These are phyloP conservation scores for Ceratobasidium sp. DNA, from an alignment of 1,284 basidiomycete species.

Conservation along the genomic window DNA sequence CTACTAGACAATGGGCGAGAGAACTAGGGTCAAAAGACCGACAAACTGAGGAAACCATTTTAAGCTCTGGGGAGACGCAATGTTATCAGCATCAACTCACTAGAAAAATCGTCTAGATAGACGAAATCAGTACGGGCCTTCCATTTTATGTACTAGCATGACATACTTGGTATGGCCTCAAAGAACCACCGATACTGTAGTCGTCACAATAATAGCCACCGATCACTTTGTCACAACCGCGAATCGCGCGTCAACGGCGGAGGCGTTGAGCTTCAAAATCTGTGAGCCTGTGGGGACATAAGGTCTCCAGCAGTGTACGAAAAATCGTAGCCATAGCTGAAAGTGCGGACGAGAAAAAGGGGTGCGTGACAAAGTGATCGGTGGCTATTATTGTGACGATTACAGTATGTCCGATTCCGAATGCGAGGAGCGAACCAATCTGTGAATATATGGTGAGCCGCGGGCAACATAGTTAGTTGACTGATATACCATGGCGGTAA, in stretches of 20 bases:
- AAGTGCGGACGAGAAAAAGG: too few relatives aligned
- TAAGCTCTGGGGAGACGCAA: background rate
- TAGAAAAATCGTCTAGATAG: constrained; percentile 30
- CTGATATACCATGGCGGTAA: constrained; percentile 56
- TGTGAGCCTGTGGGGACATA: too few relatives aligned
- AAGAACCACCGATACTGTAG: constrained; percentile 59
- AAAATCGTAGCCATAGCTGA: too few relatives aligned
- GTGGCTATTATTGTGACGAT: too few relatives aligned
- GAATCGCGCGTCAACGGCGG: too few relatives aligned
- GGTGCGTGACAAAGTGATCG: too few relatives aligned
- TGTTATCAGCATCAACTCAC: background rate
- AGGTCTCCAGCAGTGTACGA: too few relatives aligned
- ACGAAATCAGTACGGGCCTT: background rate
- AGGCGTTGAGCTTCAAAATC: too few relatives aligned
- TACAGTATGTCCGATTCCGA: constrained; percentile 63
- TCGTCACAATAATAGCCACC: too few relatives aligned
- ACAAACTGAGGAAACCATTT: constrained; percentile 65
- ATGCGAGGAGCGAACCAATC: constrained; percentile 62
- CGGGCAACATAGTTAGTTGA: background rate
- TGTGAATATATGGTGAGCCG: background rate
- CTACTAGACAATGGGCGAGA: constrained; percentile 64
- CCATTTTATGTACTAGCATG: background rate
- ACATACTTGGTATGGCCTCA: constrained; percentile 60
- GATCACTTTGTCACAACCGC: too few relatives aligned
- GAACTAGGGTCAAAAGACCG: constrained; percentile 63